A percentile compares a stretch with the other conserved stretches of the same genome.
These are phyloP conservation scores for Dionaea muscipula DNA, from an alignment of 179 eudicot species.

Conservation along the genomic window DNA sequence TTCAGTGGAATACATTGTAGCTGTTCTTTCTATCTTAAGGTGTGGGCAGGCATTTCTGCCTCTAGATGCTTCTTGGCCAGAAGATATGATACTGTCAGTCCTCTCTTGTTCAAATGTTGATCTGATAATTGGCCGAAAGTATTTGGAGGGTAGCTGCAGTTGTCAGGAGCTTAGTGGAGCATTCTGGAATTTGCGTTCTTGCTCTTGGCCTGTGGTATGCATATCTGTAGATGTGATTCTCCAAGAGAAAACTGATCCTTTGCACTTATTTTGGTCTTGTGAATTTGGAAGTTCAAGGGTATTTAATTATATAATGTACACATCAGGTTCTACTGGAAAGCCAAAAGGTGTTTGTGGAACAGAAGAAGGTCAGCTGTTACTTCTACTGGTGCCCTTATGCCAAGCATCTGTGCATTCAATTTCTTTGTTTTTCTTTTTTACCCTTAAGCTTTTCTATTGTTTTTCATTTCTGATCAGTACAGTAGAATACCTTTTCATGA, in stretches of 20 bases:
- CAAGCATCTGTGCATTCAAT: background rate
- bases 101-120: constrained; percentile 50
- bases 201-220: constrained; percentile 29
- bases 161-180: constrained; percentile 25
- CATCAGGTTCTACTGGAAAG: constrained; percentile 90
- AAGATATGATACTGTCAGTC: constrained; percentile 42
- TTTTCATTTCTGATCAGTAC: no score
- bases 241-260: constrained; percentile 27
- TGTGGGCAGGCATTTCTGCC: constrained; percentile 74
- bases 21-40: constrained; percentile 65
- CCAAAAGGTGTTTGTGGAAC: constrained; percentile 91
- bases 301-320: constrained; percentile 80
- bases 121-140: constrained; percentile 41
- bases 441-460: no score
- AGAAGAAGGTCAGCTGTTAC: constrained; percentile 43
- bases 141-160: constrained; percentile 16
- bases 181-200: constrained; percentile 35
- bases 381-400: background rate
- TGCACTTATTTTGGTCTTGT: constrained; percentile 52
- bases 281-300: constrained; percentile 29
- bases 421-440: no score
- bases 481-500: no score
- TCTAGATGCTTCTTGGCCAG: constrained; percentile 77
- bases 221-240: constrained; percentile 25
- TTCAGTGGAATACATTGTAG: constrained; percentile 62